Conservation (phyloP, 148 eudicot species). For the Cornus kousa region DNA sequence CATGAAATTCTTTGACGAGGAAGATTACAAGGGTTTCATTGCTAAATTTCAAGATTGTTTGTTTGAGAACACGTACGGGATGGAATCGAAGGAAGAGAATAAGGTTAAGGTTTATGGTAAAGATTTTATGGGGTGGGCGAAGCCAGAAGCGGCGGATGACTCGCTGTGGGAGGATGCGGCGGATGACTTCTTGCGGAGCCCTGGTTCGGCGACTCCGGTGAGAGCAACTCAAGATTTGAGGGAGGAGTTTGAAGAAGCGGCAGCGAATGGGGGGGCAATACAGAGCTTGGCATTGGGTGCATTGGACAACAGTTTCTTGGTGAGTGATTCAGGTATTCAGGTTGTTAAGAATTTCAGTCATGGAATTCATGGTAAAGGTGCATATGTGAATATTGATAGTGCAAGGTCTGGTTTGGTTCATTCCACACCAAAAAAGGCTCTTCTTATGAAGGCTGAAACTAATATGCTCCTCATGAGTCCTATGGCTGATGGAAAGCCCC, state of each 20-base stretch:
- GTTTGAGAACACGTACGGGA: conserved; percentile 61
- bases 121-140: conserved; percentile 66
- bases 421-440: conserved; percentile 58
- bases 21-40: conserved; percentile 40
- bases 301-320: conserved; percentile 68
- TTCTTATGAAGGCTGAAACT: conserved; percentile 69
- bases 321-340: conserved; percentile 57
- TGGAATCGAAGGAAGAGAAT: conserved; percentile 47
- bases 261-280: conserved; percentile 44
- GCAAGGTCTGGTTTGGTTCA: conserved; percentile 19
- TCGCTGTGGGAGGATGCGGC: conserved; percentile 62
- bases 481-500: conserved; percentile 49
- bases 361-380: conserved; percentile 83
- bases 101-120: conserved; percentile 65
- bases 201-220: conserved; percentile 24
- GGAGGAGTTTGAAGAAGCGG: conserved; percentile 73
- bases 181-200: conserved; percentile 19
- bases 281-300: conserved; percentile 78
- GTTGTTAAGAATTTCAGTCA: conserved; percentile 71
- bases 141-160: conserved; percentile 67
- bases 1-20: conserved; percentile 45
- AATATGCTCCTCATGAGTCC: conserved; percentile 81
- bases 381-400: conserved; percentile 43
- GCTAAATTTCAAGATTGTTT: conserved; percentile 46
- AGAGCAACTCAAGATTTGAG: conserved; percentile 37